Evolutionary conservation across 2,329 filamentous ascomycete genomes (phyloP).

Genomic region (Trichoderma simmonsii): DNA sequence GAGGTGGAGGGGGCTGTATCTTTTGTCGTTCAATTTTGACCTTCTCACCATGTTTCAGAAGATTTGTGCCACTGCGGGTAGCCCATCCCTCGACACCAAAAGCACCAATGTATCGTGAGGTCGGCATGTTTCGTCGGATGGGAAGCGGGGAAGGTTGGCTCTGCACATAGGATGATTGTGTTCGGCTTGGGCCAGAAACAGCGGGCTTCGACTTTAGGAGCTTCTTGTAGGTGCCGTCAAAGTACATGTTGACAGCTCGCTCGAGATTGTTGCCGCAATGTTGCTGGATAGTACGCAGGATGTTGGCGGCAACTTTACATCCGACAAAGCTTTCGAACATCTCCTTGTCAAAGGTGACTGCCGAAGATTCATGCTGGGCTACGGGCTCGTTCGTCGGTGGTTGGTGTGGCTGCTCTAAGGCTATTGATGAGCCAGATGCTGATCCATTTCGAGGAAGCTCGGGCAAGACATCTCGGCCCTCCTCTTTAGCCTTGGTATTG

Average conservation of each 20-base stretch:
- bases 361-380: conserved; percentile 20
- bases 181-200: conserved; percentile 13
- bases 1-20: conserved; percentile 56
- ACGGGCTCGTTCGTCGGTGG: not conserved
- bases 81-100: conserved; percentile 93
- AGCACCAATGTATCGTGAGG: conserved; percentile 74
- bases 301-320: conserved; percentile 49
- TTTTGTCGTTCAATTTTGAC: conserved; percentile 85
- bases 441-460: conserved; percentile 21
- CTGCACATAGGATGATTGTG: conserved; percentile 9
- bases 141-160: conserved; percentile 18
- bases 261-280: conserved; percentile 58
- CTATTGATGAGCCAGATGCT: not conserved
- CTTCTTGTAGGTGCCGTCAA: conserved; percentile 65
- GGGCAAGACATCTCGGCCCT: conserved; percentile 18
- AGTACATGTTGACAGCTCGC: conserved; percentile 65
- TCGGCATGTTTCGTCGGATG: conserved; percentile 32
- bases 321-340: conserved; percentile 60
- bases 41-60: conserved; percentile 78
- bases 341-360: conserved; percentile 51
- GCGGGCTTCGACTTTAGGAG: conserved; percentile 33
- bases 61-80: conserved; percentile 72
- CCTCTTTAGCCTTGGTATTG: conserved; percentile 22
- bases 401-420: not conserved
- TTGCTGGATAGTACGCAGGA: conserved; percentile 49